Base-by-base conservation (phyloP, 129 eudicot genomes). In the Pittosporum tobira region DNA sequence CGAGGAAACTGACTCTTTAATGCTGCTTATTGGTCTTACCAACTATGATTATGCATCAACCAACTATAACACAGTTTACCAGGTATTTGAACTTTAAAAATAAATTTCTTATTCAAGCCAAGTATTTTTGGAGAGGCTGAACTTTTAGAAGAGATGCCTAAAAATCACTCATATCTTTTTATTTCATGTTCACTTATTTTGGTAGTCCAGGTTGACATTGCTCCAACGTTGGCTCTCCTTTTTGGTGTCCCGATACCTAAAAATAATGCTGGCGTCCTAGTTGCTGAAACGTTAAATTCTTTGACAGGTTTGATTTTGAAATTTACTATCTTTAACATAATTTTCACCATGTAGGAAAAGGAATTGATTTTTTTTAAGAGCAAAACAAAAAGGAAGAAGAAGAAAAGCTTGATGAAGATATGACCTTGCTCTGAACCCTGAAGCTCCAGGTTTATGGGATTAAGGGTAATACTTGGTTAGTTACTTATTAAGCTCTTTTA, bases 191-290 rank as follows among this genome's bases (percentile, higher is more conserved):
- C 9, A 47, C 29, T 71, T 59, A 18, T 62, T 70, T 50, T 69
- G 61, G 57, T 63, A 40, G 51, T 64, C 58, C 68, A 90, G 95
- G 87, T 90, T 64, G 98, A 90, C 71, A 66, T 90, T 70, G 80
- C 90, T 52, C 75, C 95, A 47, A 86, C 98, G 37, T 56, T 90
- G 42, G 87, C 98, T 71, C 84, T 90, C 60, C 94, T 86, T 42
- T 86, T 82, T 69, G 98, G 98, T 59, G 89, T 86, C 59, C 98
- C 98, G 38, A 86, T 90, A 67, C 98, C 98, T 5, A 86, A 66
- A 47, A 86, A 90, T 60, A 90, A 74, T 74, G 89, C 81, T 56
- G 98, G 98, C 37, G 31, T 73, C 58, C 67, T 86, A 27, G 74
- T 87, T 63, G 29, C 73, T 23, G 95, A 80, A 42, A 61, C 73